These are phyloP conservation scores for Saccharomycopsis crataegensis DNA, from an alignment of 1,139 yeast genomes.

Conservation along the genomic window DNA sequence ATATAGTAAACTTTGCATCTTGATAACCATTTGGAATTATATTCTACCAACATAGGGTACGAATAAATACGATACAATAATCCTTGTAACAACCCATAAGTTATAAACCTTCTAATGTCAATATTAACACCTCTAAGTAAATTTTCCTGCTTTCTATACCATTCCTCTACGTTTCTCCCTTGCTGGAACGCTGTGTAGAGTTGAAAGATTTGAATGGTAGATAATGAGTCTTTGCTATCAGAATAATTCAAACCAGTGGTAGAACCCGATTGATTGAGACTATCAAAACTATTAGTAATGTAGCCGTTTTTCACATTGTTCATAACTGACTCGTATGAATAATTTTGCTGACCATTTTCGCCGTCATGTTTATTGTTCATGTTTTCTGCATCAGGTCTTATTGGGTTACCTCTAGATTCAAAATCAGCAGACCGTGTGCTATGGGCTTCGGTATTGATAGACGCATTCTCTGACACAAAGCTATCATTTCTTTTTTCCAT, in stretches of 20 bases:
- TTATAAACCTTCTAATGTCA: conserved; percentile 76
- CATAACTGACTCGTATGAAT: background rate
- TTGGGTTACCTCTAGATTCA: background rate
- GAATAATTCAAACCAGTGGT: conserved; percentile 3
- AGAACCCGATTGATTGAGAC: conserved; percentile 6
- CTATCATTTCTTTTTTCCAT: conserved; percentile 1
- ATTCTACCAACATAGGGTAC: conserved; percentile 49
- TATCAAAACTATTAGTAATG: background rate
- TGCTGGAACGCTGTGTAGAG: conserved; percentile 75
- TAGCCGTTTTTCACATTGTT: background rate
- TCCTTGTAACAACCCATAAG: conserved; percentile 80
- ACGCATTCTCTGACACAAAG: background rate
- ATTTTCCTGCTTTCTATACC: conserved; percentile 66
- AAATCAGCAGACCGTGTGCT: background rate
- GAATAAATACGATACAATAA: conserved; percentile 74
- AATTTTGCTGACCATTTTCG: background rate
- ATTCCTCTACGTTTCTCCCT: conserved; percentile 69
- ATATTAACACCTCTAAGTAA: conserved; percentile 54
- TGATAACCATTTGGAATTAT: conserved; percentile 17
- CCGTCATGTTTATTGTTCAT: background rate
- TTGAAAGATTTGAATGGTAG: conserved; percentile 60
- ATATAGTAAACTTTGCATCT: conserved; percentile 16
- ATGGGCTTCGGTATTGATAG: background rate
- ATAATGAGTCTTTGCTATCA: conserved; percentile 27
- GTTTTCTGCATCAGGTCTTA: background rate